Evolutionary conservation across 1,284 basidiomycete genomes (phyloP).

Genomic region (Marasmius oreades): DNA sequence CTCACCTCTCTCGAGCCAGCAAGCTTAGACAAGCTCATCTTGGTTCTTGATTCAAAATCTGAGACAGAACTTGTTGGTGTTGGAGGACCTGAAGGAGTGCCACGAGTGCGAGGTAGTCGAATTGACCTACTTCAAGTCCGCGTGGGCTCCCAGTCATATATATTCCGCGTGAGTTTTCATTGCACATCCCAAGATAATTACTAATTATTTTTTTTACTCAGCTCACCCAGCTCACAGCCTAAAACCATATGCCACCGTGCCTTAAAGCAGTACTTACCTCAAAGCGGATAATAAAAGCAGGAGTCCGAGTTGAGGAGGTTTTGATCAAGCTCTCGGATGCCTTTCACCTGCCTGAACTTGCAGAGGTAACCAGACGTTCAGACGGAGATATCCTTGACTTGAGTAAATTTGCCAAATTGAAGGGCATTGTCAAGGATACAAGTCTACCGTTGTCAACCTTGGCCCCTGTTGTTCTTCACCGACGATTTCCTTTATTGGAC

Average conservation of each 20-base stretch:
- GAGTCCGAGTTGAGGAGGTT: background rate
- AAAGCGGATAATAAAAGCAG: constrained; percentile 9
- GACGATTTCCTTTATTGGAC: background rate
- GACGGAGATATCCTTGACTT: constrained; percentile 2
- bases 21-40: background rate
- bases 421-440: background rate
- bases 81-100: background rate
- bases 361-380: background rate
- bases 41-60: background rate
- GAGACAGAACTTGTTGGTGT: background rate
- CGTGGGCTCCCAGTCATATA: background rate
- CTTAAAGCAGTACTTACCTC: constrained; percentile 6
- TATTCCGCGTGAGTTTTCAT: background rate
- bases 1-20: background rate
- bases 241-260: background rate
- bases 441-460: background rate
- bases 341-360: background rate
- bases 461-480: background rate
- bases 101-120: background rate
- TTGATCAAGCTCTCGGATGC: background rate
- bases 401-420: constrained; percentile 4
- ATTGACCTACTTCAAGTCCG: background rate
- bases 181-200: too few relatives aligned
- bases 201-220: too few relatives aligned
- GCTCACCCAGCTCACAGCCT: background rate